phyloP scores from a whole-genome alignment of 208 protist species.

The Angomonas desouzai region DNA sequence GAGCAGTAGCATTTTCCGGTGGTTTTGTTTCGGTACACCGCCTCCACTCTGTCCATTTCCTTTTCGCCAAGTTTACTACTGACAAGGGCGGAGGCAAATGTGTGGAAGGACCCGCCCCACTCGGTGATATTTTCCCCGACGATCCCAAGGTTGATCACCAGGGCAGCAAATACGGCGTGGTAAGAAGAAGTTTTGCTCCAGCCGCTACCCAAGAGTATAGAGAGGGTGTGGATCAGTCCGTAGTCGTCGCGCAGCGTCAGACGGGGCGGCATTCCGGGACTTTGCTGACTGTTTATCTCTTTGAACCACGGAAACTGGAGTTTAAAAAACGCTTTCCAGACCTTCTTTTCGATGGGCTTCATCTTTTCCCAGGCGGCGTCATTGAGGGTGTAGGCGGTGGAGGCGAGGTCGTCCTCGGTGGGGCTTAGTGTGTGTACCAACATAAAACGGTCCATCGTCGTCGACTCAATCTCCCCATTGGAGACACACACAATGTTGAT shows the following conservation, averaged over 20 bases:
- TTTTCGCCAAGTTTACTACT: background rate
- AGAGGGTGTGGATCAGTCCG: constrained; percentile 1
- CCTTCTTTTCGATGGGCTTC: background rate
- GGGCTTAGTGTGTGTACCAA: background rate
- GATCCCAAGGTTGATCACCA: background rate
- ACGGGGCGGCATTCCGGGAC: background rate
- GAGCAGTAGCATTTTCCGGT: background rate
- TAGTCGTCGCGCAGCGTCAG: background rate
- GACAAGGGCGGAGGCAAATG: background rate
- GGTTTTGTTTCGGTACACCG: background rate
- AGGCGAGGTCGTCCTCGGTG: background rate
- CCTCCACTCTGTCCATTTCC: background rate
- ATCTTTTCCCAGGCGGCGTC: background rate
- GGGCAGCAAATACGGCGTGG: background rate
- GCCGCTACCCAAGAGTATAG: background rate
- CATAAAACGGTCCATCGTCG: background rate
- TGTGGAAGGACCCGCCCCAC: background rate
- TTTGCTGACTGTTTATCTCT: background rate
- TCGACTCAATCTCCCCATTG: constrained; percentile 5
- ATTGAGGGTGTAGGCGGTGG: constrained; percentile 1
- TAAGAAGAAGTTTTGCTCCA: background rate
- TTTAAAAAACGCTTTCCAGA: background rate
- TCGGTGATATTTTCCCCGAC: background rate
- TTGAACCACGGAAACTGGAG: constrained; percentile 7
- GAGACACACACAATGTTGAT: constrained; percentile 9